A percentile compares a stretch with the other conserved stretches of the same genome.
These are phyloP conservation scores for Diplodia sapinea DNA, from an alignment of 2,329 filamentous ascomycete species.

Conservation along the genomic window DNA sequence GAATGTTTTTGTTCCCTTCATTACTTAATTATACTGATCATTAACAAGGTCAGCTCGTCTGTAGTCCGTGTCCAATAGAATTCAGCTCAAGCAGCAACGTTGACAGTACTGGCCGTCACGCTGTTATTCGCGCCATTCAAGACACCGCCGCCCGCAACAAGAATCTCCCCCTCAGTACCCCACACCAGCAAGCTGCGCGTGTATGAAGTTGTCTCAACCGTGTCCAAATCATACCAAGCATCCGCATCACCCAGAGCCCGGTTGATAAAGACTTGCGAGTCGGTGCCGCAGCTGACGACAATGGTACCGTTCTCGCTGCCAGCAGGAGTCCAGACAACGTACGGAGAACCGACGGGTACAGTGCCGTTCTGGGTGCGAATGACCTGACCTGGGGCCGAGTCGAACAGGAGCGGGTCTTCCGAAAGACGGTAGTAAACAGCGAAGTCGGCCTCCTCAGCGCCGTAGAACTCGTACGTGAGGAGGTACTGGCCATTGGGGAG, in stretches of 20 bases:
- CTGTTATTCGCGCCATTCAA: slow-evolving; percentile 38
- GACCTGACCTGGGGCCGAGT: slow-evolving; percentile 47
- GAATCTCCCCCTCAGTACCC: slow-evolving; percentile 11
- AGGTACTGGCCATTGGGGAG: slow-evolving; percentile 67
- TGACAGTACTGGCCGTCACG: slow-evolving; percentile 33
- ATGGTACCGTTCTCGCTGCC: slow-evolving; percentile 56
- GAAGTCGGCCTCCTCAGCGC: slow-evolving; percentile 52
- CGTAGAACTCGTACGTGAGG: slow-evolving; percentile 69
- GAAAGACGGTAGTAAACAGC: slow-evolving; percentile 61
- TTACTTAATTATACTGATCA: neutral
- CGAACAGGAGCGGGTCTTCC: slow-evolving; percentile 55
- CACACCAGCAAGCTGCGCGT: slow-evolving; percentile 55
- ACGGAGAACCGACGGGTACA: slow-evolving; percentile 55
- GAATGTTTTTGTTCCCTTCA: too few relatives aligned
- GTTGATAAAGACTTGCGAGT: slow-evolving; percentile 56
- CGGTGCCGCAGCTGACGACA: slow-evolving; percentile 52
- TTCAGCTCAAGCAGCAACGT: slow-evolving; percentile 16
- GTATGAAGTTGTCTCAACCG: slow-evolving; percentile 52
- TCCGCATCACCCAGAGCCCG: slow-evolving; percentile 51
- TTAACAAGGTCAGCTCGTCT: neutral
- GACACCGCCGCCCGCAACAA: slow-evolving; percentile 28
- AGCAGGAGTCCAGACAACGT: slow-evolving; percentile 59
- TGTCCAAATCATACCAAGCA: slow-evolving; percentile 54
- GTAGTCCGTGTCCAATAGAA: too few relatives aligned
- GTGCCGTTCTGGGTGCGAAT: slow-evolving; percentile 55